Base-by-base conservation (phyloP, 768 basidiomycete genomes). In the Boletus reticulatus region DNA sequence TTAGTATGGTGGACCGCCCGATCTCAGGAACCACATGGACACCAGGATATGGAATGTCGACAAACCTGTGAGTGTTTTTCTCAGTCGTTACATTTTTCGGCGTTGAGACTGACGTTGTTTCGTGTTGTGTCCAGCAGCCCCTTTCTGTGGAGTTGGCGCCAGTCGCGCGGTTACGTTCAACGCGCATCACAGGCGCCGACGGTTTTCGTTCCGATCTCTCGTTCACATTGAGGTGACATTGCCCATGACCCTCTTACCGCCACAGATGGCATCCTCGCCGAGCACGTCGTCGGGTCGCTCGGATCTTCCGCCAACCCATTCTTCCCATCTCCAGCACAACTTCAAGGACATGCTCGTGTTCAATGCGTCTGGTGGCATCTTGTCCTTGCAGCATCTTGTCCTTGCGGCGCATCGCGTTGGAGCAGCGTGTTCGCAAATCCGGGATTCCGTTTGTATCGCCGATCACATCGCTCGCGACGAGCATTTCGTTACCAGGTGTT, bases 321-420 rank as follows among this genome's bases (percentile, higher is more conserved):
- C 57, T 24, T 72, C 56, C 38, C 70, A 61, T 50, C 72, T 65
- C 7, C 67, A 73, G 17, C 73, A 75, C 13, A 83, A 84, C 55
- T 81, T 78, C 60, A 87, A 87, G 65, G 88, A 91, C 54, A 56
- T 89, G 4, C 76, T 90, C 17, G 62, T 89, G 4, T 89, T 91
- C 61, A 85, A 90, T 62, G 82, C 85, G 0, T 69, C 68, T 1
- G 81, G 83, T 39, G 80, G 81, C 0, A 70, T 78, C 4, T 73
- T 90, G 20, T n/a, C n/a, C n/a, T n/a, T n/a, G n/a, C n/a, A n/a
- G n/a, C n/a, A n/a, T n/a, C n/a, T n/a, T n/a, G n/a, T 80, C 81
- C 0, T 70, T 89, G 43, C 75, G 84, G 24, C 72, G 87, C 2
- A 67, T 89, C 45, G 69, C 71, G 4, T 53, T 86, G 6, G 82